Base-by-base conservation (phyloP, 495 filamentous ascomycete genomes). In the Podospora pseudopauciseta region DNA sequence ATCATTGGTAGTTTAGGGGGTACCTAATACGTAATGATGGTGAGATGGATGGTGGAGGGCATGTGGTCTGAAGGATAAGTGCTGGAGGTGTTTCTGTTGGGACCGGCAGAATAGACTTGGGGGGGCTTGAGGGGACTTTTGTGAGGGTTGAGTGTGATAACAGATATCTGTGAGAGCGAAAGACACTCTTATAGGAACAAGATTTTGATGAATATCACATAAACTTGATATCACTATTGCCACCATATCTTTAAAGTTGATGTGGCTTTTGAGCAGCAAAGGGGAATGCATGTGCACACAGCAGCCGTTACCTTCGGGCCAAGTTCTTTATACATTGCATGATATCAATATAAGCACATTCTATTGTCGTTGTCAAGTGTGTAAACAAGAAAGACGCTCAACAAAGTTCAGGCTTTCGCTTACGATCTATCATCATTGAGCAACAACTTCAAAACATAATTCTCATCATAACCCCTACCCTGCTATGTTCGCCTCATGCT, bases 201-300 rank as follows among this genome's bases (percentile, higher is more conserved):
- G 39, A 49, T 49, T 49, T 49, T 18, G 39, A 49, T 49, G 39
- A 49, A 49, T 49, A 49, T 49, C 39, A 49, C 15, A 16, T 32
- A 49, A 13, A 13, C 15, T 9, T 49, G 39, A 68, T 71, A 64
- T 71, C 70, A 9, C 16, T 65, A 15, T 53, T n/a, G 34, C 63
- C 54, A 19, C 49, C 13, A 63, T 13, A 32, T 32, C 23, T 23
- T 23, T 23, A 0, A 23, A 2, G 23, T 1, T 23, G 23, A 23
- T 23, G 23, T 23, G 23, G 23, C 23, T 23, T 23, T 23, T 23
- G 23, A 23, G 23, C 23, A 23, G 1, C 23, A 23, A 23, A 23
- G 23, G 23, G 23, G 23, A 23, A 23, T 1, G 23, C 23, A 23
- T 23, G 23, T 23, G 23, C 23, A 23, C 23, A 23, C 23, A 23